Conservation (phyloP, 805 yeast species). For the Kodamaea hsintzibuensis region DNA sequence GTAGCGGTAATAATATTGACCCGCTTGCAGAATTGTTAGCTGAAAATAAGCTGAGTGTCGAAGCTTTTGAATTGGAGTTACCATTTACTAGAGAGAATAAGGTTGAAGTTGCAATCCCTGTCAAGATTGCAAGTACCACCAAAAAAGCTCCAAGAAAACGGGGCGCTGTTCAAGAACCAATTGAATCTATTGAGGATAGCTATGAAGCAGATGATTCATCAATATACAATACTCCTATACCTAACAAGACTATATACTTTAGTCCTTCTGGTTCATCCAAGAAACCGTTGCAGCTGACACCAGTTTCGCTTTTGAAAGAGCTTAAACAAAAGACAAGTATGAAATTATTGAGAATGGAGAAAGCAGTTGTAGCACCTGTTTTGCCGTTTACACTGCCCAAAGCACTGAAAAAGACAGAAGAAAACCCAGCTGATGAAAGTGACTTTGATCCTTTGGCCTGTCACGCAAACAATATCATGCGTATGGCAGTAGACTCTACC, state of each 20-base stretch:
- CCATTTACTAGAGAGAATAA: slow-evolving; percentile 15
- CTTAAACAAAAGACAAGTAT: slow-evolving; percentile 15
- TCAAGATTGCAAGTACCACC: background rate
- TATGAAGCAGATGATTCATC: slow-evolving; percentile 14
- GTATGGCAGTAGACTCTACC: slow-evolving; percentile 50
- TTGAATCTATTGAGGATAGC: slow-evolving; percentile 1
- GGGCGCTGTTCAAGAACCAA: slow-evolving; percentile 3
- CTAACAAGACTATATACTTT: slow-evolving; percentile 27
- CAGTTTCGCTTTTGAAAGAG: slow-evolving; percentile 24
- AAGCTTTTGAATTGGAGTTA: slow-evolving; percentile 16
- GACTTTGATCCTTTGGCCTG: slow-evolving; percentile 44
- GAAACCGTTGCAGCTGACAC: slow-evolving; percentile 26
- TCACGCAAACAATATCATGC: slow-evolving; percentile 46
- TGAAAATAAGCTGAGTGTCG: slow-evolving; percentile 17
- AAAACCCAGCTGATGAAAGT: slow-evolving; percentile 19
- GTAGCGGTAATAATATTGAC: slow-evolving; percentile 13
- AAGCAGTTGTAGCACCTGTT: slow-evolving; percentile 2
- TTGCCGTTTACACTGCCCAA: background rate
- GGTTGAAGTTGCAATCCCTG: background rate
- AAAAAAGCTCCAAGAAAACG: slow-evolving; percentile 4
- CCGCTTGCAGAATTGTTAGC: slow-evolving; percentile 25
- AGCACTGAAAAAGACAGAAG: background rate
- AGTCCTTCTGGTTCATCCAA: slow-evolving; percentile 27
- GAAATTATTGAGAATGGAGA: slow-evolving; percentile 11
- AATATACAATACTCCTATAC: slow-evolving; percentile 25